phyloP scores from a whole-genome alignment of 495 filamentous ascomycete genomes.

The Penicillium pancosmium region DNA sequence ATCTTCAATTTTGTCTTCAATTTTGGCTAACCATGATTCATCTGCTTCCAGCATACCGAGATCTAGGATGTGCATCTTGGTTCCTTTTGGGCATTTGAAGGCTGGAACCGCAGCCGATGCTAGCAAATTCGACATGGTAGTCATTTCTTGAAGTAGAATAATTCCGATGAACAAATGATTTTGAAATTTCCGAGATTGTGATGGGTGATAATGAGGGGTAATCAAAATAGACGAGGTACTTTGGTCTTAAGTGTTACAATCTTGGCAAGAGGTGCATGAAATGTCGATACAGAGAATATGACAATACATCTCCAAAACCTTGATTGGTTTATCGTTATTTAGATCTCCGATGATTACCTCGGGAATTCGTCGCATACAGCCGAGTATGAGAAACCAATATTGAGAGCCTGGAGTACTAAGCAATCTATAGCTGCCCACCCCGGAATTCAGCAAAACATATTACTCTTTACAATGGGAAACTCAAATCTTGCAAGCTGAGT shows the following conservation, averaged over 20 bases:
- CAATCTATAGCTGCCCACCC: no score
- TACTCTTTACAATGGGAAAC: no score
- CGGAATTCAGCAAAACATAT: no score
- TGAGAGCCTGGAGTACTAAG: no score
- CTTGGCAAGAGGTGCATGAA: not conserved
- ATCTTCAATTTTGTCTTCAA: not conserved
- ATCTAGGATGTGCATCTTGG: conserved; percentile 36
- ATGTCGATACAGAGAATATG: not conserved
- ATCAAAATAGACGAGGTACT: not conserved
- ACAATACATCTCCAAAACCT: not conserved
- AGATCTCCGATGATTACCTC: no score
- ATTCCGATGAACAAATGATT: not conserved
- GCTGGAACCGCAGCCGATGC: conserved; percentile 18
- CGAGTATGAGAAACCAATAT: no score
- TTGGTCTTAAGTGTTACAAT: not conserved
- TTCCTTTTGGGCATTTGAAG: conserved; percentile 26
- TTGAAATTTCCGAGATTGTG: not conserved
- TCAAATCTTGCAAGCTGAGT: no score
- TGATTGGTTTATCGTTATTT: no score
- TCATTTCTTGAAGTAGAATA: not conserved
- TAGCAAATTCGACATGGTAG: conserved; percentile 6
- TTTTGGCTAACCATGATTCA: conserved; percentile 25
- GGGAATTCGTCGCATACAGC: no score
- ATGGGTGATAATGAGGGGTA: conserved; percentile 1
- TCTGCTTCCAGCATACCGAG: conserved; percentile 32